A percentile compares a stretch with the other conserved stretches of the same genome.
Conservation (phyloP, 768 basidiomycete species). For the Suillus plorans region DNA sequence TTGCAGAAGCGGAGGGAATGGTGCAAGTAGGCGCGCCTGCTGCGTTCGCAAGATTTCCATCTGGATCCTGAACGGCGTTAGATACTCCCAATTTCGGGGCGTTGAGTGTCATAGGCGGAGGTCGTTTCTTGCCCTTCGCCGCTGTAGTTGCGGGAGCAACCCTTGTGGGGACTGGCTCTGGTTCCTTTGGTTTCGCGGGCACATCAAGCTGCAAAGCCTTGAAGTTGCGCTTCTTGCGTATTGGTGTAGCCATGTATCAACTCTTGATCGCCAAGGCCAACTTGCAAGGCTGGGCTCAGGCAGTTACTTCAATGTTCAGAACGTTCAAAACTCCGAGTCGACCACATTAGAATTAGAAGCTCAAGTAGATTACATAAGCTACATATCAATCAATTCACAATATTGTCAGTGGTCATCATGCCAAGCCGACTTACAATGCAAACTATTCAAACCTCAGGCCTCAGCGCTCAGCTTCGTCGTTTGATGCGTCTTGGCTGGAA, state of each 20-base stretch:
- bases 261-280: conserved; percentile 8
- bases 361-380: neutral
- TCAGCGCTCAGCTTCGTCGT: neutral
- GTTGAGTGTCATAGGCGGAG: conserved; percentile 80
- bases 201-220: conserved; percentile 79
- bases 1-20: conserved; percentile 48
- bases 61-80: conserved; percentile 26
- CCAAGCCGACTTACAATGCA: too few relatives aligned
- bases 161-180: conserved; percentile 46
- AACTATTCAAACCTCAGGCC: too few relatives aligned
- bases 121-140: conserved; percentile 63
- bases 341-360: neutral
- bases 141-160: conserved; percentile 41
- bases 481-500: neutral
- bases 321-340: neutral
- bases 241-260: conserved; percentile 48
- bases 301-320: neutral
- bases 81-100: conserved; percentile 60
- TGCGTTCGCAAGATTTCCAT: conserved; percentile 50
- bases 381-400: too few relatives aligned
- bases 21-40: conserved; percentile 50
- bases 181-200: conserved; percentile 38
- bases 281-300: neutral
- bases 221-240: conserved; percentile 92
- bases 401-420: too few relatives aligned